phyloP scores from a whole-genome alignment of 495 filamentous ascomycete genomes.

The Talaromyces adpressus region DNA sequence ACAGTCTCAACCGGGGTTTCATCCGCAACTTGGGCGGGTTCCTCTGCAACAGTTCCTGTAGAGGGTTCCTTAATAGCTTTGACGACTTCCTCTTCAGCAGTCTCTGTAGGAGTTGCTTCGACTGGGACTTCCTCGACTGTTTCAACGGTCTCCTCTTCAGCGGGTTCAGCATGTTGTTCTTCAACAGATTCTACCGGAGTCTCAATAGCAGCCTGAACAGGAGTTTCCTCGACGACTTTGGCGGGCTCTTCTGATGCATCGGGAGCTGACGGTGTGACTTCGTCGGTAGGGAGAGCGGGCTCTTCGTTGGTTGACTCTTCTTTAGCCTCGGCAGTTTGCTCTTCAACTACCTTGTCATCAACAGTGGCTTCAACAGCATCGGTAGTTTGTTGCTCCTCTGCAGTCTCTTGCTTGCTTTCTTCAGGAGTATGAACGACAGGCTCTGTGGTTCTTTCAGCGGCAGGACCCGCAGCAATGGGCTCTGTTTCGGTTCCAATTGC shows the following conservation, averaged over 20 bases:
- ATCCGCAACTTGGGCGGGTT: background rate
- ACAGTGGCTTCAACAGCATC: slow-evolving; percentile 14
- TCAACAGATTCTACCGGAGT: background rate
- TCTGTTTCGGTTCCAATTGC: background rate
- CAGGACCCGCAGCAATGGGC: background rate
- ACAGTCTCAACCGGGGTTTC: background rate
- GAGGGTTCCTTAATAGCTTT: too few species aligned
- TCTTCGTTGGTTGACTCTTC: background rate
- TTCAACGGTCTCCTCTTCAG: background rate
- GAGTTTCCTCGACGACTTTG: slow-evolving; percentile 1
- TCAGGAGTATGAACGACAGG: slow-evolving; percentile 22
- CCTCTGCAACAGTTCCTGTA: slow-evolving; percentile 2
- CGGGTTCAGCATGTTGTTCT: background rate
- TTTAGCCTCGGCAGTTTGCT: background rate
- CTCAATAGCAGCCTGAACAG: background rate
- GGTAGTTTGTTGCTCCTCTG: background rate
- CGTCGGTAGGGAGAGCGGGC: background rate
- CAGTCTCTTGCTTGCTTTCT: background rate
- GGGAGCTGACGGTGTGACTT: background rate
- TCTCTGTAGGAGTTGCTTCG: background rate
- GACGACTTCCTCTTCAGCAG: slow-evolving; percentile 2
- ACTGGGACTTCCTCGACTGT: background rate
- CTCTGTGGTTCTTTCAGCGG: background rate
- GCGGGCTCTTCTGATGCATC: background rate
- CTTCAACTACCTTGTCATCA: background rate